Conservation (phyloP, 352 stramenopile genomes). For the Peronosclerospora sorghi region DNA sequence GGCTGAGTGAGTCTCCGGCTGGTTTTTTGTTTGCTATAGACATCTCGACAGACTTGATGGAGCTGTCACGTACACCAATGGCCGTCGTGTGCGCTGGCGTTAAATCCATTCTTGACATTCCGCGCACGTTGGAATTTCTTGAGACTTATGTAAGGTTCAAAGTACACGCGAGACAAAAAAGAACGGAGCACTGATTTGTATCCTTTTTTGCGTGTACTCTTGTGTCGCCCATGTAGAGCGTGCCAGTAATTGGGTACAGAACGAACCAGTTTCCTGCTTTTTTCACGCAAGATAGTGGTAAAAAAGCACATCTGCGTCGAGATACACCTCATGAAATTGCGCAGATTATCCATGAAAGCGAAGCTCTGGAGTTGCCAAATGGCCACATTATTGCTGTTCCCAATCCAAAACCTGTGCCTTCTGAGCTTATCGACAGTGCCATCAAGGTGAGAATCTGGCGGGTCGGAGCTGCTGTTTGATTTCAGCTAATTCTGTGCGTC, state of each 20-base stretch:
- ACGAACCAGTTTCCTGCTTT: constrained; percentile 96
- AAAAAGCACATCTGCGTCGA: constrained; percentile 73
- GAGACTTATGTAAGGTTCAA: constrained; percentile 82
- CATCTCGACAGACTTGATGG: constrained; percentile 94
- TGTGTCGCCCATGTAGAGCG: constrained; percentile 75
- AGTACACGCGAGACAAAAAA: too few species aligned
- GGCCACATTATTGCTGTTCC: constrained; percentile 83
- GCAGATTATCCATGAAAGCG: constrained; percentile 68
- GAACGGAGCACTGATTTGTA: neutral
- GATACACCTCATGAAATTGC: constrained; percentile 85
- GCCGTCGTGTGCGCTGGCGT: constrained; percentile 96
- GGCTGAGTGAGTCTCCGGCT: neutral
- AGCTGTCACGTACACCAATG: constrained; percentile 92
- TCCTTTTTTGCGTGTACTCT: too few species aligned
- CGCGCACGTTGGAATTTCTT: constrained; percentile 92
- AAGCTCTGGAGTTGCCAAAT: constrained; percentile 70
- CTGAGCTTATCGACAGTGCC: constrained; percentile 81
- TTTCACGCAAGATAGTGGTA: constrained; percentile 90
- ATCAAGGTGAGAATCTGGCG: constrained; percentile 49
- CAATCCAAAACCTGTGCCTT: constrained; percentile 80
- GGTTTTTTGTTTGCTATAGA: constrained; percentile 31
- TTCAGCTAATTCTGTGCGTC: too few species aligned
- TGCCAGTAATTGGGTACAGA: constrained; percentile 88
- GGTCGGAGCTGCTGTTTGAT: too few species aligned
- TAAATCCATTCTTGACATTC: constrained; percentile 98